phyloP scores from a whole-genome alignment of 305 asterid species.

The Rubia peregrina region DNA sequence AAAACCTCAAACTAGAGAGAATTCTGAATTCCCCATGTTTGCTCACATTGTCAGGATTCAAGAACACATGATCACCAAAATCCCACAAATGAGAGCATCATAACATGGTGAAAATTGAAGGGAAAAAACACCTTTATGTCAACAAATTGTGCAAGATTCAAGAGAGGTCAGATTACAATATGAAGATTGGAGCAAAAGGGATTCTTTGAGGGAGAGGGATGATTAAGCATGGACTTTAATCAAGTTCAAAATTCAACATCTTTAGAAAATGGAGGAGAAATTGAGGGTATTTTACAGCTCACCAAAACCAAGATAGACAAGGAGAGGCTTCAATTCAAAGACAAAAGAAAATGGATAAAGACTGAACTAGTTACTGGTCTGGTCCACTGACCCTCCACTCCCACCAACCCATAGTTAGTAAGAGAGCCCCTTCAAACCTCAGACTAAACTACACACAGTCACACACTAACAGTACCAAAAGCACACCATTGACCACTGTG shows the following conservation, averaged over 20 bases:
- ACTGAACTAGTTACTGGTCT: slow-evolving; percentile 22
- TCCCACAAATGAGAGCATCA: neutral
- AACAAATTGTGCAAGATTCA: neutral
- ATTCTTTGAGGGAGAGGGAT: slow-evolving; percentile 3
- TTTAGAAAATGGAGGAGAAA: slow-evolving; percentile 16
- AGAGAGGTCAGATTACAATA: neutral
- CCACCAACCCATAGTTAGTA: slow-evolving; percentile 27
- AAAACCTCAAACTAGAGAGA: slow-evolving; percentile 1
- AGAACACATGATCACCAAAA: slow-evolving; percentile 9
- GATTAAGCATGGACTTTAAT: neutral
- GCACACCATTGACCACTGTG: neutral
- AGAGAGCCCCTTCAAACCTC: slow-evolving; percentile 17
- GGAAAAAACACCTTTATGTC: slow-evolving; percentile 6
- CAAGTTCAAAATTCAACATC: slow-evolving; percentile 10
- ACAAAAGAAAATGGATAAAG: slow-evolving; percentile 23
- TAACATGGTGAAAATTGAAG: neutral
- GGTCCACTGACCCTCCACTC: slow-evolving; percentile 27
- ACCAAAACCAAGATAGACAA: slow-evolving; percentile 23
- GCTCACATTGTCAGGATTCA: slow-evolving; percentile 13
- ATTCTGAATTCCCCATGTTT: neutral
- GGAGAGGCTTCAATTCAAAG: slow-evolving; percentile 30
- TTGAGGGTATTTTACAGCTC: slow-evolving; percentile 22
- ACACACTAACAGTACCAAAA: slow-evolving; percentile 7
- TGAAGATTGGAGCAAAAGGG: slow-evolving; percentile 1
- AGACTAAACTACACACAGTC: slow-evolving; percentile 14